Conservation (phyloP, 169 alveolate genomes). For the Eimeria brunetti region DNA sequence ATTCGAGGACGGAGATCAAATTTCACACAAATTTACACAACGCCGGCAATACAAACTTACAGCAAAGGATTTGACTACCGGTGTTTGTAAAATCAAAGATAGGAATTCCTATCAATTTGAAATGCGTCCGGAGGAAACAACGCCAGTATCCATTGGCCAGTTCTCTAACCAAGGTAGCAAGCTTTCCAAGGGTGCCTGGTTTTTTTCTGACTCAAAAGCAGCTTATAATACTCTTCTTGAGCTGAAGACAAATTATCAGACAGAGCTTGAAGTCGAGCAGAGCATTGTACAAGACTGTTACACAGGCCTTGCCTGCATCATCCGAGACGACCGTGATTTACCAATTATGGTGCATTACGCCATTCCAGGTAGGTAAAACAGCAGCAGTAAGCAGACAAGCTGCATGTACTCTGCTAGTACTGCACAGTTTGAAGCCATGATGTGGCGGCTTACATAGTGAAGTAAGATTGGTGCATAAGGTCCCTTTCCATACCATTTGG, state of each 20-base stretch:
- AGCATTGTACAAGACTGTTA: conserved; percentile 67
- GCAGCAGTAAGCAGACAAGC: not conserved
- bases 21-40: conserved; percentile 14
- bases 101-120: conserved; percentile 10
- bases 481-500: not conserved
- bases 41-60: conserved; percentile 10
- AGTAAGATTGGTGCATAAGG: not conserved
- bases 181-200: conserved; percentile 17
- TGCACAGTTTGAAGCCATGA: not conserved
- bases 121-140: conserved; percentile 2
- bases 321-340: conserved; percentile 44
- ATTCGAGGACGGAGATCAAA: conserved; percentile 69
- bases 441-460: not conserved
- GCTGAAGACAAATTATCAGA: not conserved
- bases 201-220: not conserved
- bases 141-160: conserved; percentile 17
- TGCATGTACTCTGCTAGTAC: not conserved
- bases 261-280: conserved; percentile 42
- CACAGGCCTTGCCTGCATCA: conserved; percentile 65
- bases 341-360: conserved; percentile 56
- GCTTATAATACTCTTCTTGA: conserved; percentile 53
- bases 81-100: conserved; percentile 55
- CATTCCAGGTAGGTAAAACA: conserved; percentile 29
- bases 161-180: conserved; percentile 32
- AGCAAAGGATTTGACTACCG: not conserved